Percentiles rank a stretch among this genome's conserved stretches.
phyloP scores from a whole-genome alignment of 192 early-diverging fungal species.

The Backusella macrospora region DNA sequence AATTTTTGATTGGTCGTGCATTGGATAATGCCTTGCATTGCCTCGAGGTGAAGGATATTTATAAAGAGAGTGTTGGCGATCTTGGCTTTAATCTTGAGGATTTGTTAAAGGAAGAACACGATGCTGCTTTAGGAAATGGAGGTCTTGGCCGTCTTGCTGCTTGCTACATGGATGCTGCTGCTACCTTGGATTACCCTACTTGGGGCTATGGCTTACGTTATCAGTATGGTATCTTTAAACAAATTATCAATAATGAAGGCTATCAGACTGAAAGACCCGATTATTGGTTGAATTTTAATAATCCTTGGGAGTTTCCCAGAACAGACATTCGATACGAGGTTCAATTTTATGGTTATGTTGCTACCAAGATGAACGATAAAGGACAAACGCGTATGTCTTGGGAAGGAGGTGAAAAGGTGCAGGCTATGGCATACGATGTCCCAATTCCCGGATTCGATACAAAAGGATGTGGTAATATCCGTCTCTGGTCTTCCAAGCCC shows the following conservation, averaged over 20 bases:
- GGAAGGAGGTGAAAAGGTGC: slow-evolving; percentile 85
- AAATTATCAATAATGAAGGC: slow-evolving; percentile 86
- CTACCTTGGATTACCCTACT: slow-evolving; percentile 90
- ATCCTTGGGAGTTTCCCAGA: slow-evolving; percentile 97
- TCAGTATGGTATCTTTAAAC: slow-evolving; percentile 98
- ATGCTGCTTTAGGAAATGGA: slow-evolving; percentile 97
- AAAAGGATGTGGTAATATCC: slow-evolving; percentile 94
- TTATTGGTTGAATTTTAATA: slow-evolving; percentile 95
- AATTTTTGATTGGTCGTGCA: slow-evolving; percentile 96
- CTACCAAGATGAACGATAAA: slow-evolving; percentile 66
- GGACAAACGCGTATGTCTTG: slow-evolving; percentile 70
- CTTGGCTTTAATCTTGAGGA: slow-evolving; percentile 95
- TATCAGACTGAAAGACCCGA: slow-evolving; percentile 96
- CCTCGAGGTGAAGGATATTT: slow-evolving; percentile 78
- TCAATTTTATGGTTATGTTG: slow-evolving; percentile 87
- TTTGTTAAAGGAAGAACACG: slow-evolving; percentile 89
- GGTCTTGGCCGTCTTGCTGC: slow-evolving; percentile 96
- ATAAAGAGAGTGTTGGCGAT: slow-evolving; percentile 60
- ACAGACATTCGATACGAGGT: slow-evolving; percentile 90
- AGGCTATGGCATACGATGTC: slow-evolving; percentile 95
- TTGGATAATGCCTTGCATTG: slow-evolving; percentile 96
- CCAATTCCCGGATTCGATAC: slow-evolving; percentile 96
- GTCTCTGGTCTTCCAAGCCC: slow-evolving; percentile 96
- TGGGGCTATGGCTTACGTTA: slow-evolving; percentile 98
- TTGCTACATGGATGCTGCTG: slow-evolving; percentile 97